Evolutionary conservation across 306 rosid species (phyloP), one percentile per base, ranked within the genome.

Genomic region (Lathyrus oleraceus): DNA sequence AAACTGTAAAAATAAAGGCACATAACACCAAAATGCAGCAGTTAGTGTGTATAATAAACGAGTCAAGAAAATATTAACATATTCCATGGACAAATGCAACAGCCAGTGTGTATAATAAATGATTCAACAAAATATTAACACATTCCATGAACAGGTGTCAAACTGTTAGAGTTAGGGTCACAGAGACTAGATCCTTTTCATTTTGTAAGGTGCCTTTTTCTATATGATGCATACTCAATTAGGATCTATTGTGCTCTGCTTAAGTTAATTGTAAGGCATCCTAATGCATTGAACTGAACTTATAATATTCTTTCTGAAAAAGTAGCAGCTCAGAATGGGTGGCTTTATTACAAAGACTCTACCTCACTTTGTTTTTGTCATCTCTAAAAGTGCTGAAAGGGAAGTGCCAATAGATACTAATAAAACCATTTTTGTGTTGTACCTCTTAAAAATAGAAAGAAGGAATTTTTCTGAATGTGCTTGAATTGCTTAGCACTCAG

Each of bases 91-190:
- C 23, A 21, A 21, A 21, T 21, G 23, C 23, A 21, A 2, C 23
- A 21, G 23, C 23, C 2, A 21, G 23, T 21, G 23, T 21, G 23
- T 21, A 21, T 21, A 21, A 21, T 21, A 21, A 21, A 21, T 21
- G 23, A 52, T 13, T 20, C 25, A 62, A 44, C 38, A 48, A 57
- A 63, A 63, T 54, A 6, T 38, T 8, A 47, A 44, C 15, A 32
- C 61, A 59, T 39, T 23, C 39, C 14, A 11, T 49, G 44, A 49
- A 66, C 60, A 48, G 36, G 58, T 40, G 69, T 58, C 19, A 67
- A 52, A 59, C 57, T 66, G 43, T 17, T 4, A 32, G 12, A 42
- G 14, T 61, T 61, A 21, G 65, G 59, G 25, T 49, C 38, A 30
- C 21, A 42, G 43, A 71, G 53, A 61, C 19, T 49, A 32, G n/a